Percentiles rank a stretch among this genome's conserved stretches.
These are phyloP conservation scores for Cyberlindnera bimundalis DNA, from an alignment of 805 yeast species.

Conservation along the genomic window DNA sequence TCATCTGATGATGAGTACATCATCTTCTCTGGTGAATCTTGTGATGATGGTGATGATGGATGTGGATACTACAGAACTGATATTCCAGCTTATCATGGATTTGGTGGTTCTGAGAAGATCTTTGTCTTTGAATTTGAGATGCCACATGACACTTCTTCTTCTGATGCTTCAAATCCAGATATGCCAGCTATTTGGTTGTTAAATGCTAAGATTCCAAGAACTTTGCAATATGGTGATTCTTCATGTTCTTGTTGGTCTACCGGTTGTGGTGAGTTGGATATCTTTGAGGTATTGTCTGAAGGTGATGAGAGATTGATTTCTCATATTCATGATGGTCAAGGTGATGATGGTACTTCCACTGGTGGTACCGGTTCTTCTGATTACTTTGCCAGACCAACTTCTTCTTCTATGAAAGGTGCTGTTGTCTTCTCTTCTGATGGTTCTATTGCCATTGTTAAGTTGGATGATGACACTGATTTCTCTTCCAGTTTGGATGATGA, in stretches of 20 bases:
- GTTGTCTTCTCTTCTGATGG: constrained; percentile 65
- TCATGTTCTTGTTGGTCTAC: constrained; percentile 94
- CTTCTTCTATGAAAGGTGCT: constrained; percentile 81
- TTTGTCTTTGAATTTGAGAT: constrained; percentile 91
- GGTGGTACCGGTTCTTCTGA: constrained; percentile 91
- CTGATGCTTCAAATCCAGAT: constrained; percentile 64
- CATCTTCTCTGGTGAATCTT: constrained; percentile 71
- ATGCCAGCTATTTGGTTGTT: constrained; percentile 99
- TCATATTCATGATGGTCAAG: constrained; percentile 84
- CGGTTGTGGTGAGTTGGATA: constrained; percentile 97
- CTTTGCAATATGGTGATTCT: constrained; percentile 83
- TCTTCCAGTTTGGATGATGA: constrained; percentile 48
- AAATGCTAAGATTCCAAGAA: constrained; percentile 95
- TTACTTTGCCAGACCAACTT: constrained; percentile 83
- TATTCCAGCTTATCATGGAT: constrained; percentile 94
- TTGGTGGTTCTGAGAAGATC: constrained; percentile 78
- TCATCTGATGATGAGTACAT: constrained; percentile 75
- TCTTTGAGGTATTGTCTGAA: constrained; percentile 79
- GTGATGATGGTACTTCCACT: constrained; percentile 46
- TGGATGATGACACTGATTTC: constrained; percentile 53
- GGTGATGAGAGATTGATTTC: constrained; percentile 76
- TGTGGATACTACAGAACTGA: constrained; percentile 88
- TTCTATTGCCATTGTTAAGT: constrained; percentile 53
- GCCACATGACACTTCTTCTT: constrained; percentile 61
- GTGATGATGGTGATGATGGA: constrained; percentile 43